These are phyloP conservation scores for Eutrema salsugineum DNA, from an alignment of 441 rosid genomes.

Conservation along the genomic window DNA sequence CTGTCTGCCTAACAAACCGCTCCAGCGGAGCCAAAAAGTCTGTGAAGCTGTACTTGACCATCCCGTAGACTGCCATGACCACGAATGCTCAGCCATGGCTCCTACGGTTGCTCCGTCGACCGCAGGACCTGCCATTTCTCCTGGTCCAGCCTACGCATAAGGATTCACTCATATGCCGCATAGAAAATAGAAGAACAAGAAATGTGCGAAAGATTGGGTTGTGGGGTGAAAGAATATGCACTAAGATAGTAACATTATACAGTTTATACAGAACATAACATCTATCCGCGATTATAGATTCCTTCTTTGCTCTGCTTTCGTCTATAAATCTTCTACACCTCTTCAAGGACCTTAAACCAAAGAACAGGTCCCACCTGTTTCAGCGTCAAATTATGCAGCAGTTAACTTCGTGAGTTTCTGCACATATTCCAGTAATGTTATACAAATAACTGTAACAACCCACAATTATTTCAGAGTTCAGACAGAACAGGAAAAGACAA, in stretches of 20 bases:
- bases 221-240: constrained; percentile 18
- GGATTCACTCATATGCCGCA: neutral
- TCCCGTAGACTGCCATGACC: constrained; percentile 66
- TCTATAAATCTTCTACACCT: constrained; percentile 24
- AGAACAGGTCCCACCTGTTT: constrained; percentile 19
- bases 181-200: constrained; percentile 7
- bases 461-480: constrained; percentile 3
- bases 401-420: neutral
- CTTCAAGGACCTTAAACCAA: constrained; percentile 9
- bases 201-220: constrained; percentile 10
- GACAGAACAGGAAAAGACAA: neutral
- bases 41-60: constrained; percentile 53
- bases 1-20: constrained; percentile 62
- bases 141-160: constrained; percentile 43
- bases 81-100: constrained; percentile 38
- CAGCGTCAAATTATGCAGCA: constrained; percentile 1
- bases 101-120: constrained; percentile 38
- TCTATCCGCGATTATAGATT: constrained; percentile 16
- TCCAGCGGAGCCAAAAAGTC: constrained; percentile 52
- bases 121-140: constrained; percentile 43
- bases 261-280: constrained; percentile 25
- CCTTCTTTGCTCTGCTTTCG: constrained; percentile 10
- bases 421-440: neutral
- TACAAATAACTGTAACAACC: neutral
- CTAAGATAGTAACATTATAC: constrained; percentile 20